Evolutionary conservation across 2,329 filamentous ascomycete species (phyloP), one percentile per base, ranked within the genome.

Genomic region (Colletotrichum sp.): DNA sequence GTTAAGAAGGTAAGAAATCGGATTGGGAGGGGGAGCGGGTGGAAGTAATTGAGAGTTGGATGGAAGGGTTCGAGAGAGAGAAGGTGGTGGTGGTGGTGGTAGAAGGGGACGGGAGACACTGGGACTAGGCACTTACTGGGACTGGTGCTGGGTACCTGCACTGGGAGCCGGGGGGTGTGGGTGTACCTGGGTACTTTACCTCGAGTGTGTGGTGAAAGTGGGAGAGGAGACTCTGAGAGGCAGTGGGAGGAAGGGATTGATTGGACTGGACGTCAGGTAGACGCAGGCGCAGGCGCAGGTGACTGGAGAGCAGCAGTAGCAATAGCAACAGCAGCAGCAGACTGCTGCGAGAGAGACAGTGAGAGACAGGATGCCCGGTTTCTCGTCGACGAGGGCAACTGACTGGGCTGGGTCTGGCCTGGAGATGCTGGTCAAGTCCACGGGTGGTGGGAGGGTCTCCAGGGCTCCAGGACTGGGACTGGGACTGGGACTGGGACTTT

Each of bases 401-500:
- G 43, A 38, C 38, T 26, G 68, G 62, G 73, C 62, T 72, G 69
- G 69, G 32, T 72, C 69, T 72, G 32, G 69, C 62, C 70, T 73
- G 69, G 61, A 71, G 66, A 70, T 73, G 71, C 71, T 74, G 71
- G 71, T 66, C 67, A 72, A 73, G 43, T 52, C 43, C n/a, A 52
- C 43, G 43, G 43, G 43, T 52, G 43, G 43, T 52, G 43, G 43
- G 43, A 52, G 61, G 61, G 61, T 64, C 34, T 24, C 61, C 36
- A 62, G 60, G 60, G 60, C 60, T 32, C 32, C 43, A 52, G 43
- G 43, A 52, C 43, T 52, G n/a, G 43, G 43, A 48, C 43, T 28
- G n/a, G 43, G 43, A 48, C 43, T 28, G 28, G 56, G 56, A 34
- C 61, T 48, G n/a, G 43, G 43, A 52, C 43, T 30, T 10, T 18